Evolutionary conservation across 148 eudicot genomes (phyloP).

Genomic region (Persicaria maculosa): DNA sequence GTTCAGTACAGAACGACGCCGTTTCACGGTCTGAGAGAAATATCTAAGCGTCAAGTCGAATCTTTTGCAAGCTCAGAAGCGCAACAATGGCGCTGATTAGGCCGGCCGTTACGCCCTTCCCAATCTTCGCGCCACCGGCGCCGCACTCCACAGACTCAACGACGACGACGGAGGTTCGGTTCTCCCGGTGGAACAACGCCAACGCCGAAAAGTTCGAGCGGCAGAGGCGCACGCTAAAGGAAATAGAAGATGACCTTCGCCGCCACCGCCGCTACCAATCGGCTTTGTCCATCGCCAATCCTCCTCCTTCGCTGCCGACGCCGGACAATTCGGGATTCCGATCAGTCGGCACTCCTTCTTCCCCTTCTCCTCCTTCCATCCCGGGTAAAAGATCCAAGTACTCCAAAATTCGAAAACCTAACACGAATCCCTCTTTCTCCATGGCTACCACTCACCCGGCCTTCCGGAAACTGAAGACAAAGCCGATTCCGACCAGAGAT

Average conservation of each 20-base stretch:
- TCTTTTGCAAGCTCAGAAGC: neutral
- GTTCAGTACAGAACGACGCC: no score
- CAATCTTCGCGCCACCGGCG: conserved; percentile 45
- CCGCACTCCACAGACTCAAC: conserved; percentile 20
- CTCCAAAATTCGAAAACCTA: conserved; percentile 35
- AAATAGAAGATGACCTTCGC: conserved; percentile 68
- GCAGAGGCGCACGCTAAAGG: conserved; percentile 39
- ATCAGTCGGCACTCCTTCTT: conserved; percentile 64
- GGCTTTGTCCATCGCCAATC: conserved; percentile 38
- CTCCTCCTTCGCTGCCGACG: conserved; percentile 8
- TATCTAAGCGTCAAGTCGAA: neutral
- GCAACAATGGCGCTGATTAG: conserved; percentile 37
- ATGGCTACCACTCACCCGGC: conserved; percentile 31
- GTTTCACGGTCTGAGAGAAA: no score
- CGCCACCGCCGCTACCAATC: conserved; percentile 59
- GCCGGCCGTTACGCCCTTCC: conserved; percentile 30
- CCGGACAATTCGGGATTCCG: conserved; percentile 20
- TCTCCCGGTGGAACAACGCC: conserved; percentile 91
- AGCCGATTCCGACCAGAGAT: conserved; percentile 21
- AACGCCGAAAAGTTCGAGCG: conserved; percentile 60
- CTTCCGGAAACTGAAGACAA: conserved; percentile 29
- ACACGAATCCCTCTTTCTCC: neutral
- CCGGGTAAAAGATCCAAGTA: conserved; percentile 65
- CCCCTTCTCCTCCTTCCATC: conserved; percentile 63
- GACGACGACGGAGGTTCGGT: conserved; percentile 51